Base-by-base conservation (phyloP, 306 rosid genomes). In the Geum urbanum region DNA sequence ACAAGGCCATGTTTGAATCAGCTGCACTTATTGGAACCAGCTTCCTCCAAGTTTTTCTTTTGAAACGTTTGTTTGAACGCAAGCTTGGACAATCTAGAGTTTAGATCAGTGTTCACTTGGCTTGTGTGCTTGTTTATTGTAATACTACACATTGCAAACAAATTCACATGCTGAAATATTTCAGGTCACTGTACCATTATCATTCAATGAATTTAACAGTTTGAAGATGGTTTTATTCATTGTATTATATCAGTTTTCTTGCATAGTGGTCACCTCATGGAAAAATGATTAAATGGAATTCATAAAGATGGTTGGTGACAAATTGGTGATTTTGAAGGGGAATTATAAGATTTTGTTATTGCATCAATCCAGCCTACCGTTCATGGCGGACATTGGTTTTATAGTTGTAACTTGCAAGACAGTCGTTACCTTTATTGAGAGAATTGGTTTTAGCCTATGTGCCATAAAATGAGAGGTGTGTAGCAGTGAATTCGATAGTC, bases 1-100 rank as follows among this genome's bases (percentile, higher is more conserved):
- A 87, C 73, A 91, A 91, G 80, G 95, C 91, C 67, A 22, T 91
- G 45, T 78, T 94, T 57, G 97, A 94, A 80, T 87, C 97, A 9
- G 84, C 68, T 0, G 92, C 96, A 4, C 79, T 94, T 7, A 70
- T 91, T 44, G 96, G 92, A 32, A 90, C 88, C 8, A 87, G 96
- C 77, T 74, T 80, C 53, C 88, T 95, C 27, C 99, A 95, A 82
- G 95, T 95, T 59, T 83, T 78, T 63, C 92, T 94, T 72, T 76
- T 95, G 64, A 85, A 77, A 66, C 95, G 95, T 58, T 78, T 95
- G 75, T 95, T 95, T 65, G 91, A 89, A 54, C 74, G 96, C 58
- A 95, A 89, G 81, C 78, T 89, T 63, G 92, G 97, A 35, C 57
- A 87, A 52, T 84, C 95, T 14, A 80, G 95, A 79, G 96, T 91